Percentiles rank a stretch among this genome's conserved stretches.
These are phyloP conservation scores for Claviceps monticola DNA, from an alignment of 2,329 filamentous ascomycete species.

Conservation along the genomic window DNA sequence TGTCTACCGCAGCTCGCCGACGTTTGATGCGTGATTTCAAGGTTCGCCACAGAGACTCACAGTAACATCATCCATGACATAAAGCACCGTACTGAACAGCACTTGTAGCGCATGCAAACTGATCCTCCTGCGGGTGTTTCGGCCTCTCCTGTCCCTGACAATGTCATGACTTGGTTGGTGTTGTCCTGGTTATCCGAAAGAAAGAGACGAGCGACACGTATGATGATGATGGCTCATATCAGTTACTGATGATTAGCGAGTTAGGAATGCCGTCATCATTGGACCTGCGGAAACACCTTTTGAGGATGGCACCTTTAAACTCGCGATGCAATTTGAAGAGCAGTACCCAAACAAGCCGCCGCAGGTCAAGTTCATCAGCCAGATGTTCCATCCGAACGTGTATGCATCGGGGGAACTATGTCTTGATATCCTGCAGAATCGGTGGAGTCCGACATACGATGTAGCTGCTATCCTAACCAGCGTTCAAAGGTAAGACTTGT, in stretches of 20 bases:
- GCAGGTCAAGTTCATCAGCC: slow-evolving; percentile 93
- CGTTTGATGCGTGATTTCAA: slow-evolving; percentile 99
- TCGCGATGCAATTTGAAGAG: slow-evolving; percentile 98
- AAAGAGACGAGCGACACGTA: neutral
- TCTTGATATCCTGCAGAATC: slow-evolving; percentile 90
- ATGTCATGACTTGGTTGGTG: slow-evolving; percentile 87
- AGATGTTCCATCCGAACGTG: slow-evolving; percentile 99
- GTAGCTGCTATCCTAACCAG: slow-evolving; percentile 94
- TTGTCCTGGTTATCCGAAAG: neutral
- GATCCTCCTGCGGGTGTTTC: slow-evolving; percentile 95
- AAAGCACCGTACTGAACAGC: neutral
- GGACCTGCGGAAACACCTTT: slow-evolving; percentile 94
- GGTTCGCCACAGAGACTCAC: slow-evolving; percentile 36
- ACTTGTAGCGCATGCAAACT: slow-evolving; percentile 83
- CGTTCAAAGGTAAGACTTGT: slow-evolving; percentile 65
- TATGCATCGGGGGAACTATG: slow-evolving; percentile 95
- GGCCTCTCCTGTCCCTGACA: slow-evolving; percentile 87
- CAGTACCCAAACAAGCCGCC: slow-evolving; percentile 98
- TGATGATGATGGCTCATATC: neutral
- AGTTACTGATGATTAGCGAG: slow-evolving; percentile 9
- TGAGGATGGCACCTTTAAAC: slow-evolving; percentile 91
- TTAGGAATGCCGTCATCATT: slow-evolving; percentile 96
- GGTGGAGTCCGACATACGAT: slow-evolving; percentile 98
- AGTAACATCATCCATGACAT: too few relatives aligned
- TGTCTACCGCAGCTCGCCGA: slow-evolving; percentile 88